Conservation (phyloP, 2,329 filamentous ascomycete species). For the Aspergillus niger region DNA sequence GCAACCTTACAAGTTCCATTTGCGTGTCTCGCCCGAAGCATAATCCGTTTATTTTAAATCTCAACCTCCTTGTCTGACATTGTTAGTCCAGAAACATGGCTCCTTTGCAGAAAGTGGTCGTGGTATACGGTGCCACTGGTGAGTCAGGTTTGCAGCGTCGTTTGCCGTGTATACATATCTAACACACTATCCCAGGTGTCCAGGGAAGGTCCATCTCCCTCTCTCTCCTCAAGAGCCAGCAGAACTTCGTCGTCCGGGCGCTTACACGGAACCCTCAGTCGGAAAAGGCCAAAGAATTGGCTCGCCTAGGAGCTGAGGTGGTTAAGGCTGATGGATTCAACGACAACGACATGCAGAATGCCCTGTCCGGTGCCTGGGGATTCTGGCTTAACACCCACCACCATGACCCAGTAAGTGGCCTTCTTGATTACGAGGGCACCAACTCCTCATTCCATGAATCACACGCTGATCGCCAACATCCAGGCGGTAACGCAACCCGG, state of each 20-base stretch:
- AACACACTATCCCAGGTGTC: background rate
- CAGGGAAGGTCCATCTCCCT: background rate
- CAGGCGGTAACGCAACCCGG: background rate
- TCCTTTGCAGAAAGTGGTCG: background rate
- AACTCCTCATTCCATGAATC: background rate
- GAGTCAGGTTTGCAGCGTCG: background rate
- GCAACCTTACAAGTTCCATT: background rate
- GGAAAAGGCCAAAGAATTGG: background rate
- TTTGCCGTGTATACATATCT: background rate
- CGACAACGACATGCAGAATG: background rate
- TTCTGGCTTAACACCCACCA: conserved; percentile 6
- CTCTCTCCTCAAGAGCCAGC: conserved; percentile 4
- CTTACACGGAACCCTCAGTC: background rate
- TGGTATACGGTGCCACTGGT: background rate
- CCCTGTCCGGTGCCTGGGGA: background rate
- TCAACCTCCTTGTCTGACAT: background rate
- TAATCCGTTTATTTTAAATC: background rate
- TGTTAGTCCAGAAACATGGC: background rate
- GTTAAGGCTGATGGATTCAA: conserved; percentile 1
- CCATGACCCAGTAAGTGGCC: background rate
- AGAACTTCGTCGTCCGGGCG: background rate
- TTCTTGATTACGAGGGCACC: background rate
- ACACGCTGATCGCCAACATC: background rate
- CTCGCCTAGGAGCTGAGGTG: background rate
- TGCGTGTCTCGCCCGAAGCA: background rate